Conservation (phyloP, 2,329 filamentous ascomycete species). For the Endothia cerciana region DNA sequence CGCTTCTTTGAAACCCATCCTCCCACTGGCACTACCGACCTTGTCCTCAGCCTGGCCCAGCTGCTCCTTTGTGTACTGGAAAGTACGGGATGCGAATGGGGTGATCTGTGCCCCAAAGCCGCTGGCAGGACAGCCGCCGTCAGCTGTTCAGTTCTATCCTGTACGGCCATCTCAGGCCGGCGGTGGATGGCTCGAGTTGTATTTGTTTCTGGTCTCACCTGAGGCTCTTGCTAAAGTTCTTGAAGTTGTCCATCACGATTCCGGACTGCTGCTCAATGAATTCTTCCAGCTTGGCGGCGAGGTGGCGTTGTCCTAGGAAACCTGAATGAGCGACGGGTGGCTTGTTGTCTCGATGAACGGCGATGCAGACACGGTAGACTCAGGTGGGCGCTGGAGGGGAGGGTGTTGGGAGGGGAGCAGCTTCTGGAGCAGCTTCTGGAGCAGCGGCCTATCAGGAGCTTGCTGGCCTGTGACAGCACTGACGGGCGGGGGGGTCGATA, state of each 20-base stretch:
- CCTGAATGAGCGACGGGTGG: constrained; percentile 4
- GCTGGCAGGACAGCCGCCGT: constrained; percentile 37
- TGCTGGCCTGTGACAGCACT: constrained; percentile 10
- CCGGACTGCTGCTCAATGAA: neutral
- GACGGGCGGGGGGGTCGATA: neutral
- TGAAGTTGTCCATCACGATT: constrained; percentile 59
- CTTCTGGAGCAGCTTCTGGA: constrained; percentile 3
- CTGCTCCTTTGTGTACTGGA: constrained; percentile 98
- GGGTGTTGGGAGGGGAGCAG: constrained; percentile 3
- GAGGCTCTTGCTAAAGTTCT: constrained; percentile 60
- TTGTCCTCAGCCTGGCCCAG: constrained; percentile 94
- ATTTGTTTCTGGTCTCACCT: constrained; percentile 43
- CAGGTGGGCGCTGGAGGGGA: neutral
- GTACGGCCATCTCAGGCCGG: constrained; percentile 27
- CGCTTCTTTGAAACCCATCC: neutral
- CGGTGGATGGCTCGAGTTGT: neutral
- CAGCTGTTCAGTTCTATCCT: constrained; percentile 34
- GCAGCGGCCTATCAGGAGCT: constrained; percentile 14
- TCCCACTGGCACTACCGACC: constrained; percentile 49
- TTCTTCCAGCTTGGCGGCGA: neutral
- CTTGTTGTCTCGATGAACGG: constrained; percentile 15
- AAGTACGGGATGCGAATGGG: constrained; percentile 89
- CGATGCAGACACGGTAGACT: neutral
- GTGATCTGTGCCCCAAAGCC: constrained; percentile 79
- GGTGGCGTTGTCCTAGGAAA: neutral